Conservation (phyloP, 768 basidiomycete genomes). For the Mycena metata region DNA sequence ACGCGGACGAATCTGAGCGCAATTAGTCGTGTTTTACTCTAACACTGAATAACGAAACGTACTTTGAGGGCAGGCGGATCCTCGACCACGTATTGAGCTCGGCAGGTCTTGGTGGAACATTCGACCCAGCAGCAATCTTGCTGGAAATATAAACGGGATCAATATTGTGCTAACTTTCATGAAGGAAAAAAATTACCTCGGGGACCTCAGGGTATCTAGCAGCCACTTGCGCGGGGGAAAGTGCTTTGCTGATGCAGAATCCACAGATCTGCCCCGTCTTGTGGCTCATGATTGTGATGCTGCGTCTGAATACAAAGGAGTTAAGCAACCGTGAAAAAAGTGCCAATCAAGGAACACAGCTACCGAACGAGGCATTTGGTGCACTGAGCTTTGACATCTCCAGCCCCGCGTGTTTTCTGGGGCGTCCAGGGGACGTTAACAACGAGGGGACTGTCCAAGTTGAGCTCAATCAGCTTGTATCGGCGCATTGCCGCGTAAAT, state of each 20-base stretch:
- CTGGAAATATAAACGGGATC: neutral
- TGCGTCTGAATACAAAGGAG: conserved; percentile 32
- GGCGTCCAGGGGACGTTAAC: conserved; percentile 43
- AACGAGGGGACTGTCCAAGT: conserved; percentile 40
- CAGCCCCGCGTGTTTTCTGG: conserved; percentile 42
- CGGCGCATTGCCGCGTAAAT: conserved; percentile 44
- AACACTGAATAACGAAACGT: neutral
- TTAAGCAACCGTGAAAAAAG: neutral
- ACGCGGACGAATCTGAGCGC: conserved; percentile 40
- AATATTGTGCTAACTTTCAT: neutral
- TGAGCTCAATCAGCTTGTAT: conserved; percentile 45
- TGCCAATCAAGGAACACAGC: neutral
- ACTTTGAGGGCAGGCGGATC: conserved; percentile 31
- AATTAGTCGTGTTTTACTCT: neutral
- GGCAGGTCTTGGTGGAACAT: conserved; percentile 40
- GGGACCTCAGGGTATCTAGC: conserved; percentile 26
- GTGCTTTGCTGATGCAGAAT: conserved; percentile 22
- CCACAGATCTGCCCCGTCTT: conserved; percentile 37
- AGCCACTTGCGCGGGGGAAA: conserved; percentile 3
- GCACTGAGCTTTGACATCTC: conserved; percentile 42
- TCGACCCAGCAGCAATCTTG: conserved; percentile 46
- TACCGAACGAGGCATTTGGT: conserved; percentile 37
- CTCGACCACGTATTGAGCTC: conserved; percentile 44
- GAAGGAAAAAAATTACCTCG: conserved; percentile 9
- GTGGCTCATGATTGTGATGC: conserved; percentile 44